These are phyloP conservation scores for Gremmenia infestans DNA, from an alignment of 2,329 filamentous ascomycete genomes.

Conservation along the genomic window DNA sequence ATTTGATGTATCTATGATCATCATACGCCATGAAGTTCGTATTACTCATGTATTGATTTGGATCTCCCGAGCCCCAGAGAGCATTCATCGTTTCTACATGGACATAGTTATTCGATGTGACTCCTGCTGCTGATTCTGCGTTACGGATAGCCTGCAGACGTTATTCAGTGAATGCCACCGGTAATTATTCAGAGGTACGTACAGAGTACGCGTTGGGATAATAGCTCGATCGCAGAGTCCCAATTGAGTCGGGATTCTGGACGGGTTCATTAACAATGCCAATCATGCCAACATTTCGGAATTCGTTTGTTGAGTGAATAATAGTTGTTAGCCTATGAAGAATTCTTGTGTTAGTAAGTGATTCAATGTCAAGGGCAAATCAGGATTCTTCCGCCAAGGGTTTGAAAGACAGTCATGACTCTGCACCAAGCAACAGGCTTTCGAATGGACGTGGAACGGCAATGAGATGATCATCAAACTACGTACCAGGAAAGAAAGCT, in stretches of 20 bases:
- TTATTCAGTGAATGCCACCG: not conserved
- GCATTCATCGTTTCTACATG: constrained; percentile 51
- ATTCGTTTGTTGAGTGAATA: constrained; percentile 42
- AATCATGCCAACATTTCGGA: constrained; percentile 53
- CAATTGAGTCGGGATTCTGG: constrained; percentile 32
- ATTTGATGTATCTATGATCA: constrained; percentile 51
- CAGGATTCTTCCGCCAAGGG: no score
- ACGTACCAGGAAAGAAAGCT: constrained; percentile 40
- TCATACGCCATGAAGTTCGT: constrained; percentile 47
- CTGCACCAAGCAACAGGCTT: no score
- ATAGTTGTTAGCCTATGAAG: constrained; percentile 45
- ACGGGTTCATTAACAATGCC: constrained; percentile 55
- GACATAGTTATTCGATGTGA: constrained; percentile 40
- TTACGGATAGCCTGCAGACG: constrained; percentile 41
- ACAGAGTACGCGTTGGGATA: constrained; percentile 43
- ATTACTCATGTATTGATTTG: constrained; percentile 40
- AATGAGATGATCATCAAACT: no score
- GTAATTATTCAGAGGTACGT: constrained; percentile 8
- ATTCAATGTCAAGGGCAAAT: no score
- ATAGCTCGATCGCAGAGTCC: constrained; percentile 38
- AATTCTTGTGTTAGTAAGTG: no score
- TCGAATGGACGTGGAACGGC: no score
- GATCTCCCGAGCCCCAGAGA: constrained; percentile 52
- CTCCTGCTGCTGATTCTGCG: constrained; percentile 40
- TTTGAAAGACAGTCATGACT: no score